Conservation (phyloP, 2,329 filamentous ascomycete genomes). For the Aspergillus niger region DNA sequence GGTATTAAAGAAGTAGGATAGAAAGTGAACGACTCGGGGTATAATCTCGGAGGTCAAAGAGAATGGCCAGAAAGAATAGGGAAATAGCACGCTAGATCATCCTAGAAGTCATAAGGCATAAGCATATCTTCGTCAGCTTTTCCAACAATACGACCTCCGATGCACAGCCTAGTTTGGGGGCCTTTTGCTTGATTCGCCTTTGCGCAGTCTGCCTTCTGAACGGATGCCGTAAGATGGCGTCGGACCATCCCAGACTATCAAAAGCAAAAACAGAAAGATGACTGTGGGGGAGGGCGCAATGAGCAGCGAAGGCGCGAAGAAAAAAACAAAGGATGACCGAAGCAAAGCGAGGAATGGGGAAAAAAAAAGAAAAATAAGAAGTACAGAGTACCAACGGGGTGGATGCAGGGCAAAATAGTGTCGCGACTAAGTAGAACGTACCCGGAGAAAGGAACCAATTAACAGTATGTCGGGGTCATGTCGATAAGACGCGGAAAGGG, state of each 20-base stretch:
- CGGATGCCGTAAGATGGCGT: conserved; percentile 12
- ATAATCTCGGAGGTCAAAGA: neutral
- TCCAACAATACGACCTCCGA: conserved; percentile 4
- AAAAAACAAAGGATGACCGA: neutral
- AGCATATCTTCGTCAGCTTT: conserved; percentile 13
- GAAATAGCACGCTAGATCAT: conserved; percentile 8
- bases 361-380: conserved; percentile 10
- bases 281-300: neutral
- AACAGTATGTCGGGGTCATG: conserved; percentile 16
- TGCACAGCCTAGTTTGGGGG: conserved; percentile 14
- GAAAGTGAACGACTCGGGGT: neutral
- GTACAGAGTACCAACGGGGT: neutral
- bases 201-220: neutral
- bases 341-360: conserved; percentile 4
- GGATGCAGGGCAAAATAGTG: conserved; percentile 14
- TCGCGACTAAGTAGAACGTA: conserved; percentile 16
- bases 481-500: conserved; percentile 1
- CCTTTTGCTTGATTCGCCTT: conserved; percentile 5
- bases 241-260: neutral
- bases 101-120: conserved; percentile 5
- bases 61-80: neutral
- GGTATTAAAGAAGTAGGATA: neutral
- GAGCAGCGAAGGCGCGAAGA: neutral
- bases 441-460: conserved; percentile 22
- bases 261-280: neutral